Evolutionary conservation across 768 basidiomycete genomes (phyloP).

Genomic region (Botryobasidium botryosum): DNA sequence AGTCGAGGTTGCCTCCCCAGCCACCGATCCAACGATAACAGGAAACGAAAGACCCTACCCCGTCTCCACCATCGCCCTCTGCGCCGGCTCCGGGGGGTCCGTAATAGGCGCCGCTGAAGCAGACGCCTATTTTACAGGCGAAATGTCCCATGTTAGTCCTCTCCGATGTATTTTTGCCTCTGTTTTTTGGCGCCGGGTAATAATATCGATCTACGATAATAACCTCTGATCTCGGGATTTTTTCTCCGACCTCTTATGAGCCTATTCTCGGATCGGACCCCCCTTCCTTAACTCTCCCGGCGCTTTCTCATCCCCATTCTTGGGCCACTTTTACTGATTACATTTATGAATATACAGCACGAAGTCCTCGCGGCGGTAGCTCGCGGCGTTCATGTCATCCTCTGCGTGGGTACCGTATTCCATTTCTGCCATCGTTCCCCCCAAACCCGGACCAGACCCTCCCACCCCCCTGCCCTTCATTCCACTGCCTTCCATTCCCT

Average conservation of each 20-base stretch:
- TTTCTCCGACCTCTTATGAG: too few relatives aligned
- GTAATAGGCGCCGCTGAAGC: slow-evolving; percentile 55
- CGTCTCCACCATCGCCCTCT: slow-evolving; percentile 48
- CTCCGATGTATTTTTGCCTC: slow-evolving; percentile 1
- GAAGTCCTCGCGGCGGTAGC: slow-evolving; percentile 72
- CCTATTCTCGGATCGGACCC: not conserved
- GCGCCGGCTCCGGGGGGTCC: slow-evolving; percentile 78
- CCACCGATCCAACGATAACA: not conserved
- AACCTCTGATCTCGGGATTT: not conserved
- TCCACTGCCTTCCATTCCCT: too few relatives aligned
- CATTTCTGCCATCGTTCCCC: too few relatives aligned
- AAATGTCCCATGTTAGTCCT: slow-evolving; percentile 62
- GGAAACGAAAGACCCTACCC: not conserved
- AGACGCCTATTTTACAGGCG: slow-evolving; percentile 84
- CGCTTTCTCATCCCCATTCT: not conserved
- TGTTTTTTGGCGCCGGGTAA: too few relatives aligned
- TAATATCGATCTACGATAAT: too few relatives aligned
- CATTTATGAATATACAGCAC: too few relatives aligned
- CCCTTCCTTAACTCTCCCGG: not conserved
- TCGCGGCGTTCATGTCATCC: slow-evolving; percentile 57
- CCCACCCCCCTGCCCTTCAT: too few relatives aligned
- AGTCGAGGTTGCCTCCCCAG: slow-evolving; percentile 8
- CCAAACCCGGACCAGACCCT: too few relatives aligned
- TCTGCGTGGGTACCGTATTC: too few relatives aligned
- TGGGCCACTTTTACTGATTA: too few relatives aligned